These are phyloP conservation scores for Penicillium thymicola DNA, from an alignment of 2,329 filamentous ascomycete species.

Conservation along the genomic window DNA sequence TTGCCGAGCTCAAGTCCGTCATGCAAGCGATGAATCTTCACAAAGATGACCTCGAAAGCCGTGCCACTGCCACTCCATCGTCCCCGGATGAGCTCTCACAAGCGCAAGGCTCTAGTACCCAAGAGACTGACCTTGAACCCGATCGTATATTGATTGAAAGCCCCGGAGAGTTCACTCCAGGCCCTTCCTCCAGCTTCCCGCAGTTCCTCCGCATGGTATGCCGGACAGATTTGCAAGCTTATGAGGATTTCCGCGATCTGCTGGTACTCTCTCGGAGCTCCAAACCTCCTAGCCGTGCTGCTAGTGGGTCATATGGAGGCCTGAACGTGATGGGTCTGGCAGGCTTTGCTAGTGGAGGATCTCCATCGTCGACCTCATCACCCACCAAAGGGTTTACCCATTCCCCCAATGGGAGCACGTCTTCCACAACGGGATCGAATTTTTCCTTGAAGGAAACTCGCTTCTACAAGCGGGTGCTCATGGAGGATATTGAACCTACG, in stretches of 20 bases:
- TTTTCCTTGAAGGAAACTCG: conserved; percentile 77
- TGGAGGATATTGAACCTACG: conserved; percentile 93
- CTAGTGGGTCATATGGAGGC: conserved; percentile 67
- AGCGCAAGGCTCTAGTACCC: conserved; percentile 53
- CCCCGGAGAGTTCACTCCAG: conserved; percentile 55
- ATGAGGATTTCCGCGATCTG: conserved; percentile 79
- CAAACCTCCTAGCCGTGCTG: conserved; percentile 62
- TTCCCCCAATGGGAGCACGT: conserved; percentile 46
- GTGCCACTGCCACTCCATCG: conserved; percentile 69
- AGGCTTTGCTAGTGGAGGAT: conserved; percentile 40
- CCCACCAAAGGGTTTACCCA: conserved; percentile 57
- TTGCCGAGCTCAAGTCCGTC: conserved; percentile 84
- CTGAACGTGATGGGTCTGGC: conserved; percentile 59
- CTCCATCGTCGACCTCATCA: conserved; percentile 60
- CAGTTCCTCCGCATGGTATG: conserved; percentile 81
- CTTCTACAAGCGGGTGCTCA: conserved; percentile 86
- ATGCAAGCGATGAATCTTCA: conserved; percentile 79
- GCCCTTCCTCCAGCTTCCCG: conserved; percentile 69
- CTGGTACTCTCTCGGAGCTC: conserved; percentile 64
- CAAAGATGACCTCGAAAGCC: conserved; percentile 67
- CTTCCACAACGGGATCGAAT: conserved; percentile 43
- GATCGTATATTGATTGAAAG: conserved; percentile 49
- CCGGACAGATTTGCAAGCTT: conserved; percentile 74
- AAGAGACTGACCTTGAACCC: conserved; percentile 60
- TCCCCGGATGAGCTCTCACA: conserved; percentile 66